Percentiles rank a stretch among this genome's conserved stretches.
phyloP scores from a whole-genome alignment of 805 yeast species.

The Schwanniomyces occidentalis region DNA sequence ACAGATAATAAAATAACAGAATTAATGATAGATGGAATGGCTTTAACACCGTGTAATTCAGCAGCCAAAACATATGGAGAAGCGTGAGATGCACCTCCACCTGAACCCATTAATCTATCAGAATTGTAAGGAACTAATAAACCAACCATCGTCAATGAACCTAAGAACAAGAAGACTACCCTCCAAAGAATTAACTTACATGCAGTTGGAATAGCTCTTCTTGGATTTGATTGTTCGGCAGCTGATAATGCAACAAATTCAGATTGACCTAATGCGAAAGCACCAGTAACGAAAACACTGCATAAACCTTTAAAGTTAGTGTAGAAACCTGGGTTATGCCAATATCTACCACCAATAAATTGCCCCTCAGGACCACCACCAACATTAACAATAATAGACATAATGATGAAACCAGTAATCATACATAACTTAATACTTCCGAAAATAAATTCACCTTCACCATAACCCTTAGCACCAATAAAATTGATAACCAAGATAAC shows the following conservation, averaged over 20 bases:
- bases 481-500: conserved; percentile 47
- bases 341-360: conserved; percentile 33
- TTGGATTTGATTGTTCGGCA: conserved; percentile 27
- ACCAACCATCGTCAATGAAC: conserved; percentile 39
- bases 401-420: conserved; percentile 41
- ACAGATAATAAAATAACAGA: conserved; percentile 42
- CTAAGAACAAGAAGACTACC: conserved; percentile 38
- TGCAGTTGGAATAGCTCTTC: conserved; percentile 39
- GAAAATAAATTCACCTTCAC: conserved; percentile 43
- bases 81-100: conserved; percentile 26
- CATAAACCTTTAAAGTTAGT: conserved; percentile 32
- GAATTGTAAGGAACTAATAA: conserved; percentile 39
- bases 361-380: conserved; percentile 37
- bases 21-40: conserved; percentile 42
- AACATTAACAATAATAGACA: conserved; percentile 40
- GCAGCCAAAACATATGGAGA: conserved; percentile 47
- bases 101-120: conserved; percentile 34
- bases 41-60: conserved; percentile 37
- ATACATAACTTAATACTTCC: conserved; percentile 37
- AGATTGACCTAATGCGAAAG: conserved; percentile 34
- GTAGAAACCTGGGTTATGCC: conserved; percentile 32
- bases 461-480: conserved; percentile 48
- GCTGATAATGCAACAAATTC: conserved; percentile 34
- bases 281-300: conserved; percentile 31
- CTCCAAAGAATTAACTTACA: conserved; percentile 43